Evolutionary conservation across 148 eudicot genomes (phyloP), one percentile per base, ranked within the genome.

Genomic region (Linanthus parryae): DNA sequence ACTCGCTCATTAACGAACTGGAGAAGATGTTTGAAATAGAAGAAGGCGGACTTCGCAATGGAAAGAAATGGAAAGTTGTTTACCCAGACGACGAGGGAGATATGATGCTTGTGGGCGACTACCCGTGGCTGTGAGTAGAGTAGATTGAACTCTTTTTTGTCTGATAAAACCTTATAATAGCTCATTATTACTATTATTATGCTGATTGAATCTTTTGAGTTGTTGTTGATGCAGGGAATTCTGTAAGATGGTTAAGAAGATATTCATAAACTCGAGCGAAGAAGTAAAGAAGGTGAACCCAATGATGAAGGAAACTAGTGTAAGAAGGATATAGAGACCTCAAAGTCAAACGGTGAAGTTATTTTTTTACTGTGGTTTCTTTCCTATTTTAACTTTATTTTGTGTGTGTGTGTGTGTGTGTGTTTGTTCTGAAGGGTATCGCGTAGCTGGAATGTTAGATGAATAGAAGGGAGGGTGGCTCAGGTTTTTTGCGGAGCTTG

Each of bases 81-180:
- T 91, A 74, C 57, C 74, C 90, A 3, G 95, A 91, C 59, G 88
- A 86, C 45, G 98, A 91, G 59, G 98, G 90, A 25, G 98, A 91
- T 59, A 86, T 73, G 89, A 91, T 91, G 98, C 94, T 91, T 15
- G 69, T 83, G 46, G 98, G 95, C 17, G 95, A 87, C 59, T 75
- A 91, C 63, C 95, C 94, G 2, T 91, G 98, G 98, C 67, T 21
- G 95, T 91, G 75, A 91, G 97, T 85, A 52, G 19, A 30, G 42
- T 17, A 13, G n/a, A 42, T 19, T 1, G 2, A 8, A 17, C 7
- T 20, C 0, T 2, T 21, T 16, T 21, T 35, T 41, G 3, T 53
- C 17, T 17, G 7, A 1, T 15, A n/a, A 46, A n/a, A 27, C 9
- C 30, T 14, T 26, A 5, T 0, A 48, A 17, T 21, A 25, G 3